phyloP scores from a whole-genome alignment of 2,329 filamentous ascomycete genomes.

The Alternaria alternata region DNA sequence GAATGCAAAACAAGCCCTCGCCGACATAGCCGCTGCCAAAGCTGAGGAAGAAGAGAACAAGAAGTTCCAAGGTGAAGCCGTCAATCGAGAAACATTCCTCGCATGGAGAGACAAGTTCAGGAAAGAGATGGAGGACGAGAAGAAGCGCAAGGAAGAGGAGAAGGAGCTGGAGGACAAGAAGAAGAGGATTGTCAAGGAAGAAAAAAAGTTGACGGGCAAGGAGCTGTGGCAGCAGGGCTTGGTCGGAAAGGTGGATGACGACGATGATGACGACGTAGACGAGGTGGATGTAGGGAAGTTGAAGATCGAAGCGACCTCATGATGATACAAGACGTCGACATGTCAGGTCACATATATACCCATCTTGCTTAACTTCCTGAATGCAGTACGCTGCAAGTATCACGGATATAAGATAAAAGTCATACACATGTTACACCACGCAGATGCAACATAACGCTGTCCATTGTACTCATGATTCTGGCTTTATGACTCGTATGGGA shows the following conservation, averaged over 20 bases:
- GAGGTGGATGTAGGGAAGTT: constrained; percentile 56
- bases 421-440: neutral
- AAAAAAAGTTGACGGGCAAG: constrained; percentile 77
- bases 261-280: constrained; percentile 66
- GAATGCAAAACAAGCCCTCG: constrained; percentile 65
- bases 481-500: constrained; percentile 33
- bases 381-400: neutral
- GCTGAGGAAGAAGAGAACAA: constrained; percentile 92
- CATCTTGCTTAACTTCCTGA: neutral
- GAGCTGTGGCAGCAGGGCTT: constrained; percentile 60
- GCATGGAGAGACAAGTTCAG: constrained; percentile 82
- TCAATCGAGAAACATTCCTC: constrained; percentile 85
- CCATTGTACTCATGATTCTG: constrained; percentile 6
- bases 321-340: constrained; percentile 4
- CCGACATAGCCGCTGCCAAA: constrained; percentile 65
- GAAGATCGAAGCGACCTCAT: constrained; percentile 57
- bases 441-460: neutral
- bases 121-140: constrained; percentile 80
- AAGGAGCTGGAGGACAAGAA: constrained; percentile 73
- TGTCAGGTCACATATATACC: constrained; percentile 32
- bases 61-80: constrained; percentile 91
- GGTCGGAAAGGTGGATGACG: constrained; percentile 68
- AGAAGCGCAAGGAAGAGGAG: constrained; percentile 66
- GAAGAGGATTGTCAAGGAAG: constrained; percentile 66
- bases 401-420: neutral